Evolutionary conservation across 2,329 filamentous ascomycete species (phyloP).

Genomic region (Cladosporium sp.): DNA sequence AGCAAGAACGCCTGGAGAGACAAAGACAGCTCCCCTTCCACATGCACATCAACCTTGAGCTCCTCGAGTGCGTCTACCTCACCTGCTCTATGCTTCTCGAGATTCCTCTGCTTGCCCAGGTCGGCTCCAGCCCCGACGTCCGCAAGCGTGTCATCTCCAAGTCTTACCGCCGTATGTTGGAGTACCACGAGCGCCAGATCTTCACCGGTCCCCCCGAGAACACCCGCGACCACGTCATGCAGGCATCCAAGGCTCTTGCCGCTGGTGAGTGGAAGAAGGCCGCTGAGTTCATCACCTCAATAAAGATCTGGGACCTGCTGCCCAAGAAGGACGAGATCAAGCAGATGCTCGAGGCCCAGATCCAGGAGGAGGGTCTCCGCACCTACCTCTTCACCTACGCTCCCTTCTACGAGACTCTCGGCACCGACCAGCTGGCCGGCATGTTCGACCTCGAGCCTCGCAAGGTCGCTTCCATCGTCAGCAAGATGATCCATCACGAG

Average conservation of each 20-base stretch:
- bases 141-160: conserved; percentile 99
- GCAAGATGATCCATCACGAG: conserved; percentile 99
- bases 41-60: conserved; percentile 99
- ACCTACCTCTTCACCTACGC: conserved; percentile 99
- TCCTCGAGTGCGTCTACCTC: conserved; percentile 96
- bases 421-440: conserved; percentile 73
- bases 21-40: conserved; percentile 98
- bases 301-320: conserved; percentile 99
- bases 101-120: conserved; percentile 94
- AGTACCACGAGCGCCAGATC: conserved; percentile 99
- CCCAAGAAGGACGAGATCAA: conserved; percentile 91
- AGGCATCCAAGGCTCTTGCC: conserved; percentile 93
- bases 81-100: conserved; percentile 99
- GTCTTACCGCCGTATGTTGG: conserved; percentile 97
- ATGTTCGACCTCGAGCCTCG: conserved; percentile 94
- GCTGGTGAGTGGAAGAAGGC: conserved; percentile 99
- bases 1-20: conserved; percentile 95
- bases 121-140: conserved; percentile 91
- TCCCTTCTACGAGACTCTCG: conserved; percentile 96
- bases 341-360: conserved; percentile 93
- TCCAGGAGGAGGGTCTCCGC: conserved; percentile 95
- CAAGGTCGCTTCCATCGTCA: conserved; percentile 90
- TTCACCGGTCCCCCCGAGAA: conserved; percentile 99
- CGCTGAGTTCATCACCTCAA: conserved; percentile 89
- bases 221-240: conserved; percentile 98